Conservation (phyloP, 371 early-diverging fungal species). For the Blastocladiella emersonii region DNA sequence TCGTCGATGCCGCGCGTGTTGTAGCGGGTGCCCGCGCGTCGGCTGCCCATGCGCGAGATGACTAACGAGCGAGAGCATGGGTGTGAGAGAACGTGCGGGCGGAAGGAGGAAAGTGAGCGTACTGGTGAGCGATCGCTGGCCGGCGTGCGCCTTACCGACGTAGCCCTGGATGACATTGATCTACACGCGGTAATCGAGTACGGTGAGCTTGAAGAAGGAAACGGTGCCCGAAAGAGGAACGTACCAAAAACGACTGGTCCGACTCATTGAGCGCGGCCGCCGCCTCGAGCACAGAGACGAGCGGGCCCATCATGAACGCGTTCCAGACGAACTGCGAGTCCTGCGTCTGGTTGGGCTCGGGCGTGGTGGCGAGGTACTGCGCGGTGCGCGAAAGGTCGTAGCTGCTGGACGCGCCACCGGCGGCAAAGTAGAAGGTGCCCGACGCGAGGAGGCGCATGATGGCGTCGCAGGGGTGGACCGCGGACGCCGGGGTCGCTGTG, state of each 20-base stretch:
- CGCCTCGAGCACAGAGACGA: conserved; percentile 13
- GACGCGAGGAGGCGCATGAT: neutral
- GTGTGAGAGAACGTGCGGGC: neutral
- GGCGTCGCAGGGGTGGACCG: neutral
- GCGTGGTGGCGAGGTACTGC: conserved; percentile 19
- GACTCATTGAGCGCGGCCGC: neutral
- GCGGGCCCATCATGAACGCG: conserved; percentile 18
- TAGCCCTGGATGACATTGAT: conserved; percentile 52
- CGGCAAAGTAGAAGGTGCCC: conserved; percentile 51
- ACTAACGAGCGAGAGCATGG: neutral
- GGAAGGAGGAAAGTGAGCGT: conserved; percentile 48
- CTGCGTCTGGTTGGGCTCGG: neutral
- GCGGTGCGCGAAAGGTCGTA: conserved; percentile 57
- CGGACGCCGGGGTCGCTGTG: neutral
- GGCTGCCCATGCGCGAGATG: conserved; percentile 3
- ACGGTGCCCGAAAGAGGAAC: neutral
- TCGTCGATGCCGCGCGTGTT: conserved; percentile 94
- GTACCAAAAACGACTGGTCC: neutral
- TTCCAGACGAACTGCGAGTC: conserved; percentile 12
- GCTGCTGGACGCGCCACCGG: conserved; percentile 17
- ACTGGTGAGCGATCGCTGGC: conserved; percentile 45
- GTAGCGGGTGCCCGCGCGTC: conserved; percentile 62
- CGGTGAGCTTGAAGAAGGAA: neutral
- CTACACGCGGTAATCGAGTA: conserved; percentile 12
- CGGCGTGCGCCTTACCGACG: conserved; percentile 32